Percentiles rank a stretch among this genome's conserved stretches.
phyloP scores from a whole-genome alignment of 2,329 filamentous ascomycete genomes.

The Ambrosiella cleistominuta region DNA sequence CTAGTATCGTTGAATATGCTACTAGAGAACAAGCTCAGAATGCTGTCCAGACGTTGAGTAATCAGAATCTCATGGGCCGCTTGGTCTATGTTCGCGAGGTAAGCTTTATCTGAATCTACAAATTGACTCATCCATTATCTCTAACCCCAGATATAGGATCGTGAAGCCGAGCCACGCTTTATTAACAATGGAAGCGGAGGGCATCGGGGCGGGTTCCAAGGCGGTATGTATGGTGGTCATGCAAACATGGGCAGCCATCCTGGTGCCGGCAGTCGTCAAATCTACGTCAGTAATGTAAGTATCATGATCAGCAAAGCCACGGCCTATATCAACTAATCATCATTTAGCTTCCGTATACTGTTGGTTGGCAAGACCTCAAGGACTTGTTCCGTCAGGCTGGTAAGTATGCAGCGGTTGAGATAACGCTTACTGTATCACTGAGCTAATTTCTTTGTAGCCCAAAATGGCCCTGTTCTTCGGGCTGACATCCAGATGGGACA shows the following conservation, averaged over 20 bases:
- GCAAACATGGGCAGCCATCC: constrained; percentile 33
- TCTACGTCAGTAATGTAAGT: constrained; percentile 98
- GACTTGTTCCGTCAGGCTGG: constrained; percentile 96
- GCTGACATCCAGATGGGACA: constrained; percentile 87
- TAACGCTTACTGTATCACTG: not conserved
- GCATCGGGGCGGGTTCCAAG: constrained; percentile 38
- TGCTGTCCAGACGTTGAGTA: constrained; percentile 93
- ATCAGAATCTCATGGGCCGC: constrained; percentile 96
- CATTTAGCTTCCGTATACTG: constrained; percentile 77
- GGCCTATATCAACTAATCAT: constrained; percentile 16
- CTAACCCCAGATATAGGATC: constrained; percentile 48
- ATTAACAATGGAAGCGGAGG: constrained; percentile 37
- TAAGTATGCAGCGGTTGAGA: constrained; percentile 31
- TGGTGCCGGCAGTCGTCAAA: constrained; percentile 55
- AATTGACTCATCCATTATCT: not conserved
- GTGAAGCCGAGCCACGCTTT: constrained; percentile 94
- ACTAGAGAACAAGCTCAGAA: constrained; percentile 97
- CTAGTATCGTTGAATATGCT: constrained; percentile 99
- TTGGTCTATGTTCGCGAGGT: constrained; percentile 98
- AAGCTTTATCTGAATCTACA: constrained; percentile 19
- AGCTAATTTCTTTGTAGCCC: constrained; percentile 20
- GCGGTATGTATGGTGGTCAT: constrained; percentile 26
- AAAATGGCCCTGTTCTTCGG: constrained; percentile 67
- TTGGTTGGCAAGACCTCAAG: constrained; percentile 98
- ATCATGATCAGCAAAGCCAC: constrained; percentile 12